phyloP scores from a whole-genome alignment of 169 alveolate species.

The Eimeria necatrix region DNA sequence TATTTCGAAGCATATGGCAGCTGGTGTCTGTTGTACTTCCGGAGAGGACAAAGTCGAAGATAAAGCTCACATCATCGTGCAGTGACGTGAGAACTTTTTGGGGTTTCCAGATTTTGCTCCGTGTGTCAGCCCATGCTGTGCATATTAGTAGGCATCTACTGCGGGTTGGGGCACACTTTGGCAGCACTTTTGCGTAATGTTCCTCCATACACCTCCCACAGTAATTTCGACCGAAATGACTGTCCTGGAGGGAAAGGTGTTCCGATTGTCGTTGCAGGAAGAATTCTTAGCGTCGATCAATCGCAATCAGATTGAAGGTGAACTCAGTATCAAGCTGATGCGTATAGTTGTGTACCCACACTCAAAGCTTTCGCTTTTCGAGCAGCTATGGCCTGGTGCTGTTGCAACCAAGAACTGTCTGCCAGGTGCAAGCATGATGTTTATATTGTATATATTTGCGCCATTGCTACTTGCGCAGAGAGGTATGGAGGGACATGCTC shows the following conservation, averaged over 20 bases:
- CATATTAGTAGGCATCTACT: background rate
- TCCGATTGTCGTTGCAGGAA: slow-evolving; percentile 20
- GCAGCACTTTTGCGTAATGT: background rate
- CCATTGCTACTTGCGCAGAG: slow-evolving; percentile 64
- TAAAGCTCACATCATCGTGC: slow-evolving; percentile 49
- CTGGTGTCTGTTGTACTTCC: slow-evolving; percentile 86
- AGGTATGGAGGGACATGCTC: slow-evolving; percentile 85
- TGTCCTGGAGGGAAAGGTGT: background rate
- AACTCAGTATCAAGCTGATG: background rate
- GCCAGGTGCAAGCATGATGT: background rate
- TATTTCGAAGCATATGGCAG: slow-evolving; percentile 87
- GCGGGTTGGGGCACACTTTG: background rate
- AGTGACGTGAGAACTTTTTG: slow-evolving; percentile 58
- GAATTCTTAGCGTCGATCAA: slow-evolving; percentile 62
- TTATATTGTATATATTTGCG: background rate
- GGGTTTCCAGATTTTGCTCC: background rate
- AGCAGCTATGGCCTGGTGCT: too few relatives aligned
- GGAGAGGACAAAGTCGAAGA: slow-evolving; percentile 79
- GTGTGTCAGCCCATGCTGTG: background rate
- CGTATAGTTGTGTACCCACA: background rate
- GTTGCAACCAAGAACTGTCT: too few relatives aligned
- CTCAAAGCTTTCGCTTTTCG: background rate
- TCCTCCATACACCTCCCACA: background rate
- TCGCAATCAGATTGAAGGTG: slow-evolving; percentile 48
- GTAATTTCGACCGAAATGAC: background rate